These are phyloP conservation scores for Tetrapisispora namnaoensis DNA, from an alignment of 805 yeast genomes.

Conservation along the genomic window DNA sequence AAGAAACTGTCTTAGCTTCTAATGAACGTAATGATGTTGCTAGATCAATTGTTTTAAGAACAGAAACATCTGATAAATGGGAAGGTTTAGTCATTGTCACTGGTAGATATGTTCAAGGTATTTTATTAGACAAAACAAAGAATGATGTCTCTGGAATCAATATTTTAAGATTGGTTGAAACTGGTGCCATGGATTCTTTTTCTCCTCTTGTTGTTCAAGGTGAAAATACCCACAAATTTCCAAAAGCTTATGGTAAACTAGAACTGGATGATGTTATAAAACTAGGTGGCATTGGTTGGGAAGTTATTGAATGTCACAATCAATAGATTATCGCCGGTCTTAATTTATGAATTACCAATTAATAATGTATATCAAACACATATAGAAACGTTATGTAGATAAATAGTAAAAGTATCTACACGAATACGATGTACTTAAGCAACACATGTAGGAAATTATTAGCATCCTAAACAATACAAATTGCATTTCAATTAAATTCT, in stretches of 20 bases:
- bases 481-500: too few relatives aligned
- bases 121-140: conserved; percentile 18
- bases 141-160: conserved; percentile 16
- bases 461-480: too few relatives aligned
- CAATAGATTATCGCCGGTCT: not conserved
- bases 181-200: conserved; percentile 8
- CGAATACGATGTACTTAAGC: too few relatives aligned
- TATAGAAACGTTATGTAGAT: too few relatives aligned
- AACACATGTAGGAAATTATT: too few relatives aligned
- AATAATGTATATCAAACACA: not conserved
- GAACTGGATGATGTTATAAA: conserved; percentile 17
- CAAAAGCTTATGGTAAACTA: conserved; percentile 16
- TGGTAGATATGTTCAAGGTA: conserved; percentile 30
- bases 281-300: conserved; percentile 21
- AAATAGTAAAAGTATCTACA: too few relatives aligned
- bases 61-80: conserved; percentile 15
- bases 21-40: conserved; percentile 9
- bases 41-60: conserved; percentile 20
- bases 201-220: conserved; percentile 18
- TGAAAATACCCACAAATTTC: conserved; percentile 19
- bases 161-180: conserved; percentile 22
- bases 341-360: not conserved
- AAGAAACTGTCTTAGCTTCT: conserved; percentile 10
- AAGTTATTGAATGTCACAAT: conserved; percentile 21
- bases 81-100: conserved; percentile 25